These are phyloP conservation scores for Cajanus cajan DNA, from an alignment of 306 rosid genomes.

Conservation along the genomic window DNA sequence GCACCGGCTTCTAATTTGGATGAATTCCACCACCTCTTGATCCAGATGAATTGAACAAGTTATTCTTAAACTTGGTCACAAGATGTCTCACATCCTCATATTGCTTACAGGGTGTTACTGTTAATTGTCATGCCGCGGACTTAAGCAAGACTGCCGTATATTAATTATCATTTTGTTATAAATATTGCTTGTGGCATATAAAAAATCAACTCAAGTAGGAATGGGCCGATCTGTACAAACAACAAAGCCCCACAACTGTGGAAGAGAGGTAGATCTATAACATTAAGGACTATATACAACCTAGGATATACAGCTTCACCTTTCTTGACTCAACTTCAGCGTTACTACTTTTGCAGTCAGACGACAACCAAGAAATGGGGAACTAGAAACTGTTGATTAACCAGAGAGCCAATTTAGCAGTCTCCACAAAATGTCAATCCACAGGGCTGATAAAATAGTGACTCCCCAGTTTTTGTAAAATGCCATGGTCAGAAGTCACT, in stretches of 20 bases:
- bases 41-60: neutral
- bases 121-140: neutral
- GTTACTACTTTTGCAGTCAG: neutral
- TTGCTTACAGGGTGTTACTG: neutral
- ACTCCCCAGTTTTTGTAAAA: neutral
- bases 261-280: constrained; percentile 4
- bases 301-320: constrained; percentile 34
- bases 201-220: neutral
- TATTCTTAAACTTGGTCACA: neutral
- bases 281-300: constrained; percentile 15
- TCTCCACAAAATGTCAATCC: constrained; percentile 9
- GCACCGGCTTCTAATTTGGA: neutral
- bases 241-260: neutral
- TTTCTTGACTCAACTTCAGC: constrained; percentile 16
- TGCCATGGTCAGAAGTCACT: neutral
- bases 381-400: constrained; percentile 23
- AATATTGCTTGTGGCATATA: constrained; percentile 18
- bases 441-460: constrained; percentile 4
- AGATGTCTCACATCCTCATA: neutral
- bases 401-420: constrained; percentile 11
- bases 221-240: constrained; percentile 28
- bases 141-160: neutral
- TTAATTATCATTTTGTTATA: neutral
- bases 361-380: constrained; percentile 12
- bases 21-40: neutral